These are phyloP conservation scores for Cordyceps javanica DNA, from an alignment of 2,329 filamentous ascomycete genomes.

Conservation along the genomic window DNA sequence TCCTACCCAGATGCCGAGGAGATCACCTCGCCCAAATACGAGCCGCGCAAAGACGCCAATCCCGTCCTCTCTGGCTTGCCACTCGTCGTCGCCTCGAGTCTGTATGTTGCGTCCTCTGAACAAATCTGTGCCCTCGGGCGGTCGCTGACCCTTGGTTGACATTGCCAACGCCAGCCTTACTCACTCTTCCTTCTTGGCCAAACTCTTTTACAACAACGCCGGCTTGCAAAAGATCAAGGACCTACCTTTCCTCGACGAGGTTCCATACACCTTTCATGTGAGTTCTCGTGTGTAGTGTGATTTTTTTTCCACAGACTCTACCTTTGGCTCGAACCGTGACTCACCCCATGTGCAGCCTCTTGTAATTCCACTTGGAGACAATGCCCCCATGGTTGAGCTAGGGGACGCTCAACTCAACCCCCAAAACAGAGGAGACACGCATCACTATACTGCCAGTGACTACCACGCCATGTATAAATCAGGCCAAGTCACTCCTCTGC, in stretches of 20 bases:
- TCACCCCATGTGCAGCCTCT: constrained; percentile 38
- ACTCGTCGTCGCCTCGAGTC: constrained; percentile 2
- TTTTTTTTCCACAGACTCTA: neutral
- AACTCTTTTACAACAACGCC: constrained; percentile 64
- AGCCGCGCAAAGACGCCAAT: constrained; percentile 5
- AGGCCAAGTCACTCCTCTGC: constrained; percentile 63
- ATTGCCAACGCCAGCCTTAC: constrained; percentile 43
- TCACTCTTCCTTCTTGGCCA: constrained; percentile 54
- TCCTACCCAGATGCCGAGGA: constrained; percentile 6
- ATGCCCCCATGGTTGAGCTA: constrained; percentile 33
- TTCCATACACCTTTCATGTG: constrained; percentile 44
- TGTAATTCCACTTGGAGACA: constrained; percentile 44
- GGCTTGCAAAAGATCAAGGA: constrained; percentile 43
- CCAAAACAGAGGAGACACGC: constrained; percentile 36
- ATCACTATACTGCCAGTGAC: constrained; percentile 66
- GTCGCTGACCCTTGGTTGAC: neutral
- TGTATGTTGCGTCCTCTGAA: constrained; percentile 7
- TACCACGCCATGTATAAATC: constrained; percentile 70
- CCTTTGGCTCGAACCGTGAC: neutral
- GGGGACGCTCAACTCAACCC: constrained; percentile 35
- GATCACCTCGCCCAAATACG: constrained; percentile 3
- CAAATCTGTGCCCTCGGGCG: neutral
- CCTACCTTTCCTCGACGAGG: constrained; percentile 39
- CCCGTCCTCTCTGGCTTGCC: constrained; percentile 8
- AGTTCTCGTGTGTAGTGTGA: neutral